Evolutionary conservation across 352 stramenopile species (phyloP).

Genomic region (Globisporangium emineosum): DNA sequence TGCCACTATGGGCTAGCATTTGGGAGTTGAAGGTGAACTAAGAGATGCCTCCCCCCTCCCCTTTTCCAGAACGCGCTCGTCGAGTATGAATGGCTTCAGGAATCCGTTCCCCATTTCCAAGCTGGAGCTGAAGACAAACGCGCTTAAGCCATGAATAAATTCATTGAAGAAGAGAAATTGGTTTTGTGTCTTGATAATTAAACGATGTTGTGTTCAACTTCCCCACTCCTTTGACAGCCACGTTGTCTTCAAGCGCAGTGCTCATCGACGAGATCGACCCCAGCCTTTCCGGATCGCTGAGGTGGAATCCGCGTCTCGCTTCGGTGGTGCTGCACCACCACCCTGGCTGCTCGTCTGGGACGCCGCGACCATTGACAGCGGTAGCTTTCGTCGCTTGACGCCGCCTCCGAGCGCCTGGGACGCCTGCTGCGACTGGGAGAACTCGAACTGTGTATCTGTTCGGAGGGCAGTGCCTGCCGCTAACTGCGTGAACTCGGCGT

Average conservation of each 20-base stretch:
- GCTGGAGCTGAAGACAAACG: background rate
- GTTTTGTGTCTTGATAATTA: conserved; percentile 2
- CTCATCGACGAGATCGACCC: conserved; percentile 58
- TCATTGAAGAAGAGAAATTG: conserved; percentile 5
- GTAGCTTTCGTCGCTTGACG: conserved; percentile 57
- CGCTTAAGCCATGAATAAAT: conserved; percentile 11
- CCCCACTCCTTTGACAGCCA: too few relatives aligned
- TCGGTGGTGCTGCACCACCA: background rate
- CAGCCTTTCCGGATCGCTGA: conserved; percentile 56
- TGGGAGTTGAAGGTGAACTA: background rate
- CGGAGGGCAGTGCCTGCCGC: conserved; percentile 16
- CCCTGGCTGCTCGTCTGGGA: conserved; percentile 40
- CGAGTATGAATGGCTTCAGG: too few relatives aligned
- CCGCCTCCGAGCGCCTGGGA: conserved; percentile 19
- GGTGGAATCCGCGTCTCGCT: conserved; percentile 13
- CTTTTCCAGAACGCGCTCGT: background rate
- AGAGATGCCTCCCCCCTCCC: too few relatives aligned
- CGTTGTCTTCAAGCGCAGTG: too few relatives aligned
- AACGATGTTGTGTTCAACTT: background rate
- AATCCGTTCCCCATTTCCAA: background rate
- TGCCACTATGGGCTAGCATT: background rate
- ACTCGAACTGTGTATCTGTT: conserved; percentile 45
- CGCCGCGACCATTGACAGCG: conserved; percentile 59
- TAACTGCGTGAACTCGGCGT: conserved; percentile 63
- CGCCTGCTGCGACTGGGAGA: conserved; percentile 21